Conservation (phyloP, 345 rosid genomes). For the Citrus trifoliata region DNA sequence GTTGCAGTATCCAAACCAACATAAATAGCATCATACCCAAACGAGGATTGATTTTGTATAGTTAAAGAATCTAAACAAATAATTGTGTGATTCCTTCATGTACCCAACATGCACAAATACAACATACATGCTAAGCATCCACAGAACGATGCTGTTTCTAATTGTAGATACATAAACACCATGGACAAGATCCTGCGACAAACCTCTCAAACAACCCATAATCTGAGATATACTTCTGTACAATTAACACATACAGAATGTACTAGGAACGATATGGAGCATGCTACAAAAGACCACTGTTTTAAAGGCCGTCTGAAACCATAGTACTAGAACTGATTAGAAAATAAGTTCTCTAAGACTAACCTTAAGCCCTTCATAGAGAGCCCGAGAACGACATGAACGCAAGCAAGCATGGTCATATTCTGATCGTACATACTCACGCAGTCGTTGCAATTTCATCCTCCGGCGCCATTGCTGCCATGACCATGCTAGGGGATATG, state of each 20-base stretch:
- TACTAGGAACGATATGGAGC: background rate
- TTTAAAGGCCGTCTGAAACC: background rate
- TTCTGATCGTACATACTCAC: slow-evolving; percentile 97
- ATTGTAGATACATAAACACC: background rate
- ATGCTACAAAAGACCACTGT: background rate
- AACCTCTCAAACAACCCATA: background rate
- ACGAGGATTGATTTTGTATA: background rate
- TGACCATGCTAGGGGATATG: slow-evolving; percentile 93
- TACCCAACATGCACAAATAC: background rate
- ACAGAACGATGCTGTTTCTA: background rate
- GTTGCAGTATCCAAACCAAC: background rate
- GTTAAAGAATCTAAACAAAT: background rate
- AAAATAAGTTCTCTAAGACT: slow-evolving; percentile 16
- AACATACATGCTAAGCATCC: background rate
- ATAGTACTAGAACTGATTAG: background rate
- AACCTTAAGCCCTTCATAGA: slow-evolving; percentile 99
- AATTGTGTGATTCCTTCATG: background rate
- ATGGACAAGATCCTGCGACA: background rate
- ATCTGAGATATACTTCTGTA: background rate
- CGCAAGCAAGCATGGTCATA: slow-evolving; percentile 98
- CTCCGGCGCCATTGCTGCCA: slow-evolving; percentile 98
- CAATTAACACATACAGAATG: background rate
- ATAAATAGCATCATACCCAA: background rate
- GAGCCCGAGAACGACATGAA: slow-evolving; percentile 98
- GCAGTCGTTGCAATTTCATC: slow-evolving; percentile 76